Base-by-base conservation (phyloP, 2,329 filamentous ascomycete species). In the Aspergillus ibericus region DNA sequence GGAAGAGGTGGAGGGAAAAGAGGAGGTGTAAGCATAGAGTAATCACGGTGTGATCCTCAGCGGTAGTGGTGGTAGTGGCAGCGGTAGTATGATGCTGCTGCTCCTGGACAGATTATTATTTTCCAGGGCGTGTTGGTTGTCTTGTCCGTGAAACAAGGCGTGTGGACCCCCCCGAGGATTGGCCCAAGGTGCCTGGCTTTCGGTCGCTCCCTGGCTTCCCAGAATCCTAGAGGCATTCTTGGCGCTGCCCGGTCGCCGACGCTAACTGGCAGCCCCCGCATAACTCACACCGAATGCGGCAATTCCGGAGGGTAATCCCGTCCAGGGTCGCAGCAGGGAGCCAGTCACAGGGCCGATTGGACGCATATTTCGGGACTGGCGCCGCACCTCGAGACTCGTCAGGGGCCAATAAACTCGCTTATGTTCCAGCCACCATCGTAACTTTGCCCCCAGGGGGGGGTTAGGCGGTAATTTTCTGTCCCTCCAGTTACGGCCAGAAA, bases 241-340 rank as follows among this genome's bases (percentile, higher is more conserved):
- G 51, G 63, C 48, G 42, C 46, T 50, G 44, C 49, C 56, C 62
- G 54, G 53, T 57, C 40, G 34, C 16, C 20, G 44, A 47, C 56
- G 58, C 49, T 59, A 54, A 63, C 53, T 58, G 63, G 55, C 50
- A 34, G 59, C 48, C 63, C 60, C 63, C 63, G 61, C 64, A 66
- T 61, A 61, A 13, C 53, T 36, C 32, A 3, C 46, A 16, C 64
- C 63, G 38, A 61, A 62, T 57, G 12, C 35, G 57, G 64, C 46
- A 66, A 51, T 59, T 60, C 49, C 15, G 35, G 55, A 36, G 57
- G 63, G 35, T 51, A 58, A 65, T 66, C 61, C 53, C 36, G 57
- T 25, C 58, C 59, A 59, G 52, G 56, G 59, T 62, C 48, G 40
- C 55, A 59, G 55, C 50, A 60, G 55, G 44, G 58, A 52, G 51